Conservation (phyloP, 2,329 filamentous ascomycete genomes). For the Pseudogymnoascus sp. region DNA sequence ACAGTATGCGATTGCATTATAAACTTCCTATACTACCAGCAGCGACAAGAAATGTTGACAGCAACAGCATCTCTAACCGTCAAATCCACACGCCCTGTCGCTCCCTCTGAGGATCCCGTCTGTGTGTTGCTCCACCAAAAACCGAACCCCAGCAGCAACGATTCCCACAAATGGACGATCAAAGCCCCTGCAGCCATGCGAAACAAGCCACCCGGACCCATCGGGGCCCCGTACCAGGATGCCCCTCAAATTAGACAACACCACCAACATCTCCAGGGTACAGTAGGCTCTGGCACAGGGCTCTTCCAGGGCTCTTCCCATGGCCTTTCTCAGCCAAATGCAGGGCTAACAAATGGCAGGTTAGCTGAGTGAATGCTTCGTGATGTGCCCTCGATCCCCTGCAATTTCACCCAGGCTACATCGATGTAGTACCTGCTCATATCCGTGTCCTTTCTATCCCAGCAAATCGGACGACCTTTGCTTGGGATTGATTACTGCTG, state of each 20-base stretch:
- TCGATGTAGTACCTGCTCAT: not conserved
- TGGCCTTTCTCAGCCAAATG: not conserved
- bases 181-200: conserved; percentile 3
- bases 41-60: not conserved
- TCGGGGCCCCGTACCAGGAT: not conserved
- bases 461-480: not conserved
- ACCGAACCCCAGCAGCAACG: not conserved
- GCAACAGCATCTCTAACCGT: not conserved
- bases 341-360: not conserved
- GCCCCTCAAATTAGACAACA: conserved; percentile 5
- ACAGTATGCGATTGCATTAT: not conserved
- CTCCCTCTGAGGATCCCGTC: no score
- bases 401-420: not conserved
- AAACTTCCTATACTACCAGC: not conserved
- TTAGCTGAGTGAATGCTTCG: not conserved
- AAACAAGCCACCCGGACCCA: conserved; percentile 6
- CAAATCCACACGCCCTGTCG: no score
- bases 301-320: not conserved
- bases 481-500: not conserved
- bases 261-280: not conserved
- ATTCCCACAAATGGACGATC: conserved; percentile 4
- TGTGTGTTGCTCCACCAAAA: not conserved
- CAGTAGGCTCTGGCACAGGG: not conserved
- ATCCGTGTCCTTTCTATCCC: not conserved
- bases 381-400: not conserved